Evolutionary conservation across 2,329 filamentous ascomycete species (phyloP).

Genomic region (Thielaviopsis punctulata): DNA sequence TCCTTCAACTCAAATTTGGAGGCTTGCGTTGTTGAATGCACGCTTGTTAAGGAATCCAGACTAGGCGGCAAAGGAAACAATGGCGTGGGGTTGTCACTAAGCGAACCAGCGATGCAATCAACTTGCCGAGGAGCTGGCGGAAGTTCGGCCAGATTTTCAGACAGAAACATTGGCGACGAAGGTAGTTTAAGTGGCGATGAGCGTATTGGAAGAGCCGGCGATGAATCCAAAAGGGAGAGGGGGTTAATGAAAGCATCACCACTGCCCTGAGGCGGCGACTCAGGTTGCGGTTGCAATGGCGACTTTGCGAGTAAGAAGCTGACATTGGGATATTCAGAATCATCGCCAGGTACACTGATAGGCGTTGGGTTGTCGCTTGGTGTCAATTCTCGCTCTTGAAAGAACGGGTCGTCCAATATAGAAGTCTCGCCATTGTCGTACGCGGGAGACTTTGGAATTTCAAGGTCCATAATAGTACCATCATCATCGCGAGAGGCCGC

Average conservation of each 20-base stretch:
- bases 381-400: neutral
- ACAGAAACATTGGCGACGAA: neutral
- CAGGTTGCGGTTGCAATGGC: neutral
- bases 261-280: too few relatives aligned
- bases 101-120: neutral
- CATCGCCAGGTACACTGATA: neutral
- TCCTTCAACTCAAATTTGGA: conserved; percentile 54
- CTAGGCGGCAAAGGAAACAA: conserved; percentile 27
- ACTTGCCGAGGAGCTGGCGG: neutral
- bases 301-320: neutral
- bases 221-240: neutral
- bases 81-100: neutral
- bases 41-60: conserved; percentile 44
- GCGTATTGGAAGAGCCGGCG: conserved; percentile 4
- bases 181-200: conserved; percentile 4
- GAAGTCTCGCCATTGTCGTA: neutral
- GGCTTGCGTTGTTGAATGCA: conserved; percentile 44
- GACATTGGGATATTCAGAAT: conserved; percentile 6
- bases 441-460: conserved; percentile 17
- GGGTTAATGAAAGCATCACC: neutral
- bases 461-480: conserved; percentile 32
- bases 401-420: neutral
- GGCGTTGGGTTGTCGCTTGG: neutral
- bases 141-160: neutral
- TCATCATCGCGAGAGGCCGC: conserved; percentile 49